Base-by-base conservation (phyloP, 2,329 filamentous ascomycete species). In the Monilinia fructicola region DNA sequence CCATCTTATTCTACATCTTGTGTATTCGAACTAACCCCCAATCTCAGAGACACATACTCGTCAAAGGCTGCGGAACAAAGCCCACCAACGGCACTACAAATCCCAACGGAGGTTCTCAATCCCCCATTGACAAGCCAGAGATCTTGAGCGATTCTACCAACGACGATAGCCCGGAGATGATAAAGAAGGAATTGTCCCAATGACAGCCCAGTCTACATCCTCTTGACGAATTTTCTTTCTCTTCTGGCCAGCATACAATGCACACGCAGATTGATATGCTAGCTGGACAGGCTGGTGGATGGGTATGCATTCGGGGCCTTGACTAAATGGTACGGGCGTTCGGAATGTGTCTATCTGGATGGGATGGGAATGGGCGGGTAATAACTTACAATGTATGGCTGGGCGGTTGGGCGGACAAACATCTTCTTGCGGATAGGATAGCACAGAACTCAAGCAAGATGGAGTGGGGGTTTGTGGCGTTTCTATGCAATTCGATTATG, bases 11-110 rank as follows among this genome's bases (percentile, higher is more conserved):
- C 69, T 64, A 70, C 66, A 63, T 53, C 52, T 63, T 61, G 62
- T 65, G 42, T 53, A 52, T 56, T 16, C 44, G 68, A 66, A 69
- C 77, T 78, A 67, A 78, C 67, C 67, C 67, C 31, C 44, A 67
- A 53, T 67, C 68, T 73, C 76, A 89, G 87, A 81, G 87, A 76
- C 87, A 89, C 76, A 86, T 88, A 69, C 81, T 89, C 18, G 87
- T 89, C 71, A 89, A 89, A 77, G 87, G 87, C 59, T 89, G 87
- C 74, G 87, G 87, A 67, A 88, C 87, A 66, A 69, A 68, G 35
- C 26, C 70, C 3, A 63, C 65, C 6, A 68, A 68, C 50, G 68
- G 67, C 7, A 59, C 67, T 31, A 50, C 67, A 23, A 74, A 71
- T 61, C 31, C 67, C 3, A 71, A 71, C 64, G 69, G 67, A 26